Evolutionary conservation across 2,329 filamentous ascomycete genomes (phyloP), one percentile per base, ranked within the genome.

Genomic region (Grosmannia penicillata): DNA sequence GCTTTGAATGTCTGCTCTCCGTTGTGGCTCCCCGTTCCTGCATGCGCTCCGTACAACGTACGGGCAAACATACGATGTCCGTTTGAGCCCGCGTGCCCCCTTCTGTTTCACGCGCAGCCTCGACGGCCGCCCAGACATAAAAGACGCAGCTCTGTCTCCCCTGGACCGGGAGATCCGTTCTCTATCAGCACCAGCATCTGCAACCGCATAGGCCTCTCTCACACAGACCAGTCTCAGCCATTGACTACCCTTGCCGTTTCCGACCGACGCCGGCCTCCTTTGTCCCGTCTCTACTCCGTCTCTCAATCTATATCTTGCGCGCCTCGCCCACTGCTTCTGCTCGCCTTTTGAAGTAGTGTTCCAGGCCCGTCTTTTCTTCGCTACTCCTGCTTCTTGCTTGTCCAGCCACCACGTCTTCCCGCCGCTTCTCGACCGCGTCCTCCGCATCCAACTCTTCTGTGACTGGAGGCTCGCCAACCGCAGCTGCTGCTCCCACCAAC

Each of bases 321-420:
- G 8, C 35, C n/a, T 24, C 13, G 8, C 35, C 24, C 29, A 24
- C 36, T 25, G 36, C 36, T 37, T 37, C 22, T 21, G 8, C 22
- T n/a, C n/a, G n/a, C n/a, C n/a, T 21, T 17, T 24, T 11, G 35
- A 37, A 37, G 35, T 37, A 27, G 35, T 31, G 27, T 28, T 30
- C 26, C 21, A 22, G 14, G 15, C 15, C 10, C 10, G 14, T 18
- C 9, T 13, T 22, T 13, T 15, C 11, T 13, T 17, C 24, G 8
- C 17, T 11, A 33, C 14, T 32, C 29, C 29, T 17, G 14, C 17
- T 32, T 17, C 27, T 15, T 17, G 10, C n/a, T n/a, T 27, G n/a
- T 17, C 17, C 28, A 38, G 37, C 24, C 41, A 45, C 41, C 40
- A 46, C 45, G 43, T 47, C 45, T 42, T 47, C 45, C 41, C 45